Conservation (phyloP, 805 yeast genomes). For the Starmerella powellii region DNA sequence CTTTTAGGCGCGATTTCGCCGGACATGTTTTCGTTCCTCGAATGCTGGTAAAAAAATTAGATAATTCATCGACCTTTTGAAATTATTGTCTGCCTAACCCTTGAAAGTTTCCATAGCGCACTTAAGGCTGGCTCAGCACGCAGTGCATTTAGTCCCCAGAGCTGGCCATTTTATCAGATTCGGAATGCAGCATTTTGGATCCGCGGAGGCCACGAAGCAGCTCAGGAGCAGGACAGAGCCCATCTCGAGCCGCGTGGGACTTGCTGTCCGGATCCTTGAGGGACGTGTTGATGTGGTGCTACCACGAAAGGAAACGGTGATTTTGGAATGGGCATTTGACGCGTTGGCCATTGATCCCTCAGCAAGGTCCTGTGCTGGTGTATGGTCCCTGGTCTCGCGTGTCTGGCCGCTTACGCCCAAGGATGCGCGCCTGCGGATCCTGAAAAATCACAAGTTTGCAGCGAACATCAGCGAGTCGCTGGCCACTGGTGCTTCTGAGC, state of each 20-base stretch:
- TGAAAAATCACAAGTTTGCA: constrained; percentile 12
- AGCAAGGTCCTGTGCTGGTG: constrained; percentile 10
- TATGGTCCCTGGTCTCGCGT: constrained; percentile 18
- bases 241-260: constrained; percentile 15
- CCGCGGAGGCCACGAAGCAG: constrained; percentile 24
- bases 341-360: constrained; percentile 19
- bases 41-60: constrained; percentile 10
- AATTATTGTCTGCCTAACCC: constrained; percentile 3
- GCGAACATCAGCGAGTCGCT: constrained; percentile 4
- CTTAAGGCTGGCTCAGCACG: too few species aligned
- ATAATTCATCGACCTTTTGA: too few species aligned
- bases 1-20: constrained; percentile 41
- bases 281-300: constrained; percentile 22
- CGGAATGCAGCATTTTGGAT: constrained; percentile 5
- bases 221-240: constrained; percentile 24
- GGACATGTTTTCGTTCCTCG: neutral
- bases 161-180: too few species aligned
- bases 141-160: neutral
- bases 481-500: neutral
- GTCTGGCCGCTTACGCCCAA: constrained; percentile 12
- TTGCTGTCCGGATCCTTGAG: constrained; percentile 20
- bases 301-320: constrained; percentile 27
- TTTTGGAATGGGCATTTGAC: constrained; percentile 31
- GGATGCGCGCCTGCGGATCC: constrained; percentile 8
- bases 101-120: constrained; percentile 14